Evolutionary conservation across 1,139 yeast species (phyloP), one percentile per base, ranked within the genome.

Genomic region (Debaryomyces sp.): DNA sequence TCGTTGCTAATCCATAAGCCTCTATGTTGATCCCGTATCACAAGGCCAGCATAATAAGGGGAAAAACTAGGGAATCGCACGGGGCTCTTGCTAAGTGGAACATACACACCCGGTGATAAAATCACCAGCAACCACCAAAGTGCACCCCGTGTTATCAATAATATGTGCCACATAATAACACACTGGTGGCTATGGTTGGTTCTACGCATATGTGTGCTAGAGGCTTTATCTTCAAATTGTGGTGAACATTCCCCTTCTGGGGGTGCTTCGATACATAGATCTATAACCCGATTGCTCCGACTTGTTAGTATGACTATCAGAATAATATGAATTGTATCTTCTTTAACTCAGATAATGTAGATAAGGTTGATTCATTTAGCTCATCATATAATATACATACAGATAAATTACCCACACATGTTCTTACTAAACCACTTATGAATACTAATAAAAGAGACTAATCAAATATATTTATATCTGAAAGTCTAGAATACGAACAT

Each of bases 301-400:
- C 9, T n/a, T 37, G 49, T 37, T 41, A 45, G 47, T 45, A 45
- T 35, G 33, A 18, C 22, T 32, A 18, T 45, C 47, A 45, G 47
- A 45, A 33, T 43, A 32, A 23, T 33, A 22, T 41, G 40, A 35
- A 35, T 44, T 17, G 21, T 40, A 44, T 45, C 50, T 38, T 45
- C 50, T 44, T 32, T 27, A 34, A 27, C 39, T 41, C 50, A 48
- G 53, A 33, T 48, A 48, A 48, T 48, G 51, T 48, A 48, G 51
- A 48, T 48, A 48, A 48, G 47, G 51, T 45, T 43, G 34, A 41
- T 45, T 36, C 39, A 37, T 35, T 39, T 34, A 32, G 37, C 36
- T 49, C 52, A 49, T 49, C 52, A 49, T 44, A 35, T 41, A 30
- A 41, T 36, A 47, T 46, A 47, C 45, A 44, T 46, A 35, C 24